Evolutionary conservation across 306 rosid genomes (phyloP).

Genomic region (Dalbergia cochinchinensis): DNA sequence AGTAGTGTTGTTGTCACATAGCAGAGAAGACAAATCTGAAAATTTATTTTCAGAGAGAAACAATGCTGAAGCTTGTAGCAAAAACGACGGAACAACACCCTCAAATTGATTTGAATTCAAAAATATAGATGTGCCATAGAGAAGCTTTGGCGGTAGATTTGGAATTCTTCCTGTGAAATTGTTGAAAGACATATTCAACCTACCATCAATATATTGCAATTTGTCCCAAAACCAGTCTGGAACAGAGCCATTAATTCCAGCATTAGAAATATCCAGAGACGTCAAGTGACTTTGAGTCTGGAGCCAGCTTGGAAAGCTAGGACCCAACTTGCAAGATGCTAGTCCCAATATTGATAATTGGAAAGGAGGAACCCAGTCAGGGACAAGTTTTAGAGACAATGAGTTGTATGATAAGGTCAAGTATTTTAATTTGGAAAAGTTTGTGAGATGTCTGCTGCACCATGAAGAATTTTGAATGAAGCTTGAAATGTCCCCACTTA

Average conservation of each 20-base stretch:
- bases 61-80: not conserved
- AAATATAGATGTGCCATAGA: fast-evolving
- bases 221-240: conserved; percentile 35
- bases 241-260: not conserved
- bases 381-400: not conserved
- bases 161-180: conserved; percentile 4
- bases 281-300: fast-evolving
- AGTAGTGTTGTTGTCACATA: not conserved
- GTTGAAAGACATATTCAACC: conserved; percentile 2
- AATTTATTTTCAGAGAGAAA: not conserved
- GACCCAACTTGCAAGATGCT: conserved; percentile 38
- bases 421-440: fast-evolving
- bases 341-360: fast-evolving
- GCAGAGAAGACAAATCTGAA: not conserved
- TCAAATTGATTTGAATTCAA: conserved; percentile 38
- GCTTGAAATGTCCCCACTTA: conserved; percentile 16
- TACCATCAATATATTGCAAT: not conserved
- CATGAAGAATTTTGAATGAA: not conserved
- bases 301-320: conserved; percentile 37
- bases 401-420: not conserved
- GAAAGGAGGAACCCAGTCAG: conserved; percentile 26
- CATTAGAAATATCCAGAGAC: not conserved
- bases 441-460: conserved; percentile 10
- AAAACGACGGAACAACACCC: not conserved
- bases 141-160: not conserved